phyloP scores from a whole-genome alignment of 1,139 yeast genomes.

The Magnusiomyces fungicola region DNA sequence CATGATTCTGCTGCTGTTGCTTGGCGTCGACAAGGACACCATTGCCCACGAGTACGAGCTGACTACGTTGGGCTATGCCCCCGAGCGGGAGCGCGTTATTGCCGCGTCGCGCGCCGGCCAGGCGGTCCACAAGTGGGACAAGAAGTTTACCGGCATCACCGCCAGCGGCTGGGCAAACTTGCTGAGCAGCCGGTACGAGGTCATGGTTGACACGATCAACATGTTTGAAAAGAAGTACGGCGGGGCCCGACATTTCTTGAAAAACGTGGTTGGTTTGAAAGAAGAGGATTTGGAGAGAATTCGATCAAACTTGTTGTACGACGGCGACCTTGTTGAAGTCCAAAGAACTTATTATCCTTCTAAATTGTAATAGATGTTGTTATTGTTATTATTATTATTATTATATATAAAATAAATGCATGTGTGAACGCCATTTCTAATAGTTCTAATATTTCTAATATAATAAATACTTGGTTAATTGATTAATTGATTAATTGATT shows the following conservation, averaged over 20 bases:
- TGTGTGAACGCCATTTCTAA: too few species aligned
- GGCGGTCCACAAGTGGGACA: background rate
- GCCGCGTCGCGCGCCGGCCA: conserved; percentile 14
- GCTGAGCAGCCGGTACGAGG: conserved; percentile 60
- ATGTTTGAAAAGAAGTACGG: conserved; percentile 47
- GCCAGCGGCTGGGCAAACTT: conserved; percentile 49
- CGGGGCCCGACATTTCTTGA: conserved; percentile 48
- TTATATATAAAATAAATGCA: too few species aligned
- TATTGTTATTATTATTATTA: too few species aligned
- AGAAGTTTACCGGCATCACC: conserved; percentile 25
- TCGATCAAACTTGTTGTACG: conserved; percentile 35
- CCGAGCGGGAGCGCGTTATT: conserved; percentile 16
- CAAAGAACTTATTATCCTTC: conserved; percentile 6
- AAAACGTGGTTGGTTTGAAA: conserved; percentile 40
- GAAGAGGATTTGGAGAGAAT: conserved; percentile 46
- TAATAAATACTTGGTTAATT: too few species aligned
- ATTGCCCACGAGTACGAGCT: conserved; percentile 69
- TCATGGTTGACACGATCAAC: conserved; percentile 60
- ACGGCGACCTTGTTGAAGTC: conserved; percentile 12
- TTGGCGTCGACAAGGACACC: conserved; percentile 58
- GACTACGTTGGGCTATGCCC: conserved; percentile 49
- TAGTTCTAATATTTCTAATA: too few species aligned
- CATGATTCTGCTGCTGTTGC: conserved; percentile 55
- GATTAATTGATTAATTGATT: too few species aligned
- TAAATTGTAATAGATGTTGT: background rate